A percentile compares a stretch with the other conserved stretches of the same genome.
Conservation (phyloP, 1,284 basidiomycete genomes). For the Coriolopsis trogii region DNA sequence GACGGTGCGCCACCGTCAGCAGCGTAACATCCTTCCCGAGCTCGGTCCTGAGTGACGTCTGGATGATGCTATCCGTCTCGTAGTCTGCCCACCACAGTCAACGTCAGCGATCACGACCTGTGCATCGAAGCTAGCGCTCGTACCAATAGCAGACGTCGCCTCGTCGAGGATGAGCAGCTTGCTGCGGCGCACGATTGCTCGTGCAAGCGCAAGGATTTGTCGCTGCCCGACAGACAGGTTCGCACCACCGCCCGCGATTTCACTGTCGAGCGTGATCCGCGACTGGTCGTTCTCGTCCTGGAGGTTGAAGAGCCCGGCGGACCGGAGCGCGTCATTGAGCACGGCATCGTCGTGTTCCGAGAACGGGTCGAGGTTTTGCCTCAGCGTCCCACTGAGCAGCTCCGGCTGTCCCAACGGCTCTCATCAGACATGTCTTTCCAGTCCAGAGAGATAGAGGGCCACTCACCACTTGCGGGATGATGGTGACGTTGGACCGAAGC, state of each 20-base stretch:
- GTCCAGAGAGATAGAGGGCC: background rate
- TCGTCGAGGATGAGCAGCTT: conserved; percentile 67
- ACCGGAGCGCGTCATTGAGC: conserved; percentile 48
- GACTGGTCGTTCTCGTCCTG: conserved; percentile 52
- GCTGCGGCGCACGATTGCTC: conserved; percentile 61
- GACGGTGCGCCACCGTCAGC: conserved; percentile 68
- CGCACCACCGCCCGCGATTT: conserved; percentile 59
- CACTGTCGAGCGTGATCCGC: conserved; percentile 55
- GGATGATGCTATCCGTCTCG: conserved; percentile 61
- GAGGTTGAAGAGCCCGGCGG: conserved; percentile 56
- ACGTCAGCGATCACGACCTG: background rate
- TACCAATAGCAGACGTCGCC: conserved; percentile 5
- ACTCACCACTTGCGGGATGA: conserved; percentile 47
- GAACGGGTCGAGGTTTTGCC: conserved; percentile 50
- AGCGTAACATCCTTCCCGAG: conserved; percentile 58
- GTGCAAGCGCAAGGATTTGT: conserved; percentile 64
- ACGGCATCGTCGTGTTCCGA: conserved; percentile 51
- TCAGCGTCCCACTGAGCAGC: conserved; percentile 38
- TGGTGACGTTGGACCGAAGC: conserved; percentile 48
- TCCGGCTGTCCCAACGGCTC: conserved; percentile 38
- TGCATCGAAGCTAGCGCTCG: conserved; percentile 18
- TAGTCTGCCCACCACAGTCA: conserved; percentile 43
- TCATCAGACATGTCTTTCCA: background rate
- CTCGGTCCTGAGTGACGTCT: conserved; percentile 56
- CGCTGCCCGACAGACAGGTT: conserved; percentile 62